Conservation (phyloP, 352 stramenopile species). For the Phytopythium oedochilum region DNA sequence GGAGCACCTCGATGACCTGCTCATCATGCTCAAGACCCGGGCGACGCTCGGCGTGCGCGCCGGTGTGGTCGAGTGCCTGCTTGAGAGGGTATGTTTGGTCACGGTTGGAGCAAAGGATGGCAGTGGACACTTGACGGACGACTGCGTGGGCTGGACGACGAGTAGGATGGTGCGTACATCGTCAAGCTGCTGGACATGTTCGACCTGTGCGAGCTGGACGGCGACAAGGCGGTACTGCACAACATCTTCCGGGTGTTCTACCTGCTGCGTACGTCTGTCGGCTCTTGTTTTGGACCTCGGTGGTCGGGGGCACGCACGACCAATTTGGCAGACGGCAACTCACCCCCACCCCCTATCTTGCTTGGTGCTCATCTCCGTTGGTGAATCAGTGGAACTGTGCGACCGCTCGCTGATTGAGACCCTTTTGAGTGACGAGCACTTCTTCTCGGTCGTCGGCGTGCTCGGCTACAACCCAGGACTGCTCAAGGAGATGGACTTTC, state of each 20-base stretch:
- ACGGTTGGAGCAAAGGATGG: not conserved
- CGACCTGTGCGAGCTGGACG: conserved; percentile 62
- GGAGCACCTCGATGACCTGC: conserved; percentile 59
- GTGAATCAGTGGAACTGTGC: conserved; percentile 65
- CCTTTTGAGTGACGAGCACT: conserved; percentile 69
- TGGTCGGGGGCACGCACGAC: too few species aligned
- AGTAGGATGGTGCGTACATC: conserved; percentile 63
- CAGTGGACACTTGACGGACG: not conserved
- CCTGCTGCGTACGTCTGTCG: conserved; percentile 32
- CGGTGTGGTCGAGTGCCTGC: conserved; percentile 43
- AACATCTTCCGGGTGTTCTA: conserved; percentile 79
- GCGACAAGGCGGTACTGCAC: conserved; percentile 51
- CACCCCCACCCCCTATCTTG: not conserved
- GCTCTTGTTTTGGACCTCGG: too few species aligned
- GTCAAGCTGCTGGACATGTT: conserved; percentile 73
- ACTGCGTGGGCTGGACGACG: not conserved
- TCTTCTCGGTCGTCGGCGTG: conserved; percentile 77
- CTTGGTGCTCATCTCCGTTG: not conserved
- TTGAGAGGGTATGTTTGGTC: conserved; percentile 27
- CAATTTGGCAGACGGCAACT: not conserved
- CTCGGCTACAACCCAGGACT: conserved; percentile 77
- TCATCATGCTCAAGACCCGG: conserved; percentile 49
- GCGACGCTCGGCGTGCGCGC: conserved; percentile 47
- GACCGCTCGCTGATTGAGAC: conserved; percentile 64
- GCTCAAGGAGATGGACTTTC: conserved; percentile 74